Conservation (phyloP, 1,284 basidiomycete genomes). For the Hymenochaete sp. region DNA sequence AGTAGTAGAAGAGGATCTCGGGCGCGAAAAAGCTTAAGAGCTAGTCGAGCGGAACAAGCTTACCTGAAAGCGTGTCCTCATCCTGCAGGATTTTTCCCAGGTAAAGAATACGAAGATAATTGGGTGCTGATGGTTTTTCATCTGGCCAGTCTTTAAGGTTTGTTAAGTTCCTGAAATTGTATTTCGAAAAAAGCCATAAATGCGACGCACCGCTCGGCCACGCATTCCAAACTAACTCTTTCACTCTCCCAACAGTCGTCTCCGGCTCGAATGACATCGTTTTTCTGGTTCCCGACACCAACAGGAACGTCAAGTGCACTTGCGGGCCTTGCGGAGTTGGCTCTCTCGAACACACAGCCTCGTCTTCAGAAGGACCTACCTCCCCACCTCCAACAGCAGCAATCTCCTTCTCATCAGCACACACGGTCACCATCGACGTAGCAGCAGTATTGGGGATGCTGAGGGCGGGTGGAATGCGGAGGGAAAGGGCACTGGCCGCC, state of each 20-base stretch:
- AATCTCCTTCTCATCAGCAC: slow-evolving; percentile 14
- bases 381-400: neutral
- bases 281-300: slow-evolving; percentile 64
- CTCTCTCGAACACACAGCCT: neutral
- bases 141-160: slow-evolving; percentile 64
- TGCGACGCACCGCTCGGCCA: slow-evolving; percentile 68
- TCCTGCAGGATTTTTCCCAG: slow-evolving; percentile 80
- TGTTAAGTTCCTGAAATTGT: neutral
- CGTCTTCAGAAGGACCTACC: neutral
- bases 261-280: slow-evolving; percentile 75
- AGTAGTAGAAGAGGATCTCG: no score
- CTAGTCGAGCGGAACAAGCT: no score
- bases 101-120: slow-evolving; percentile 70
- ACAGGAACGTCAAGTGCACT: slow-evolving; percentile 64
- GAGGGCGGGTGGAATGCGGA: slow-evolving; percentile 5
- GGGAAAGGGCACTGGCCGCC: slow-evolving; percentile 11
- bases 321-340: slow-evolving; percentile 37
- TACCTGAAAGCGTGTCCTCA: slow-evolving; percentile 68
- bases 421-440: slow-evolving; percentile 17
- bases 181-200: slow-evolving; percentile 5
- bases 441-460: slow-evolving; percentile 16
- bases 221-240: slow-evolving; percentile 77
- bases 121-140: slow-evolving; percentile 71
- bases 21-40: no score
- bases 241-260: slow-evolving; percentile 70